A percentile compares a stretch with the other conserved stretches of the same genome.
Conservation (phyloP, 306 rosid genomes). For the Vigna mungo region DNA sequence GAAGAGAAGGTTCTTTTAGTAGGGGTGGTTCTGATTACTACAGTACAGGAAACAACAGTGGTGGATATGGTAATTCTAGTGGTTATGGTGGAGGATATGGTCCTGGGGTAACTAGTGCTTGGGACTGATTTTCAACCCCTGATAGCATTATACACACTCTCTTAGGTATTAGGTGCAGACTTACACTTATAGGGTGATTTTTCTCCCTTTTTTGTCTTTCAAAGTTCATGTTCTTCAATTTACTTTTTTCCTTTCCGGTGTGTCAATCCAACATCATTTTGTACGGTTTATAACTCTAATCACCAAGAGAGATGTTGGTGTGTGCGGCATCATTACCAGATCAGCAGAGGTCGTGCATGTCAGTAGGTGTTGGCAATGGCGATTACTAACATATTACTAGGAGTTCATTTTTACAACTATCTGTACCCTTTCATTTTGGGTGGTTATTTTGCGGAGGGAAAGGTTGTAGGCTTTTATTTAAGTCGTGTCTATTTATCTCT, state of each 20-base stretch:
- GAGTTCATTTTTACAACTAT: slow-evolving; percentile 52
- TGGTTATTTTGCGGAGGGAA: slow-evolving; percentile 53
- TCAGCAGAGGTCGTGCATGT: slow-evolving; percentile 61
- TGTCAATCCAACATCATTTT: slow-evolving; percentile 49
- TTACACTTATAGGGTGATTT: slow-evolving; percentile 47
- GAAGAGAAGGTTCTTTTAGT: slow-evolving; percentile 65
- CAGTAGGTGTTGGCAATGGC: slow-evolving; percentile 58
- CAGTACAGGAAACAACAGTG: slow-evolving; percentile 59
- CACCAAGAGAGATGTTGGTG: slow-evolving; percentile 40
- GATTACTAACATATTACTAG: slow-evolving; percentile 63
- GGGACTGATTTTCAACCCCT: slow-evolving; percentile 63
- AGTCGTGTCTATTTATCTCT: slow-evolving; percentile 51
- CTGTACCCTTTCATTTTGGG: slow-evolving; percentile 43
- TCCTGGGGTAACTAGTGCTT: slow-evolving; percentile 79
- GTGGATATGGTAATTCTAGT: slow-evolving; percentile 70
- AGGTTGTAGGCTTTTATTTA: slow-evolving; percentile 57
- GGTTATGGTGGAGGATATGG: slow-evolving; percentile 73
- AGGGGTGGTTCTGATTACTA: slow-evolving; percentile 79
- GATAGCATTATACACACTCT: slow-evolving; percentile 48
- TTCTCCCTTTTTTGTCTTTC: slow-evolving; percentile 33
- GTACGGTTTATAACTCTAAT: slow-evolving; percentile 39
- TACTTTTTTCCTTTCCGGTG: slow-evolving; percentile 46
- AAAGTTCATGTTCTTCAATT: slow-evolving; percentile 43
- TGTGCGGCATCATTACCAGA: slow-evolving; percentile 56
- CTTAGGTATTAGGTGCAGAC: slow-evolving; percentile 59